A percentile compares a stretch with the other conserved stretches of the same genome.
phyloP scores from a whole-genome alignment of 2,329 filamentous ascomycete genomes.

The Pseudocercospora fuligena region DNA sequence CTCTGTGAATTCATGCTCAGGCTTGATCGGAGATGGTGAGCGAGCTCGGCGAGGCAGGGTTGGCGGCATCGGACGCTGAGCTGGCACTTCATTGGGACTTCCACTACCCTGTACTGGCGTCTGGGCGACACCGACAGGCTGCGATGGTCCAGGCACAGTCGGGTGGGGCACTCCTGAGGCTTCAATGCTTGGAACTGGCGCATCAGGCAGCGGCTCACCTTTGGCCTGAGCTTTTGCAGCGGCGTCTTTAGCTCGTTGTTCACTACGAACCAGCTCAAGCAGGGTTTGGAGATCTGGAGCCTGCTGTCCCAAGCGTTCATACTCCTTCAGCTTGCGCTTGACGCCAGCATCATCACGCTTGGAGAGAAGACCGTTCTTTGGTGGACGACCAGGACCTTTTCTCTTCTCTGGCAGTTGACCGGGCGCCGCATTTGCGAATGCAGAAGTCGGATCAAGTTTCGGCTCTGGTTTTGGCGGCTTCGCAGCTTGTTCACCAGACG shows the following conservation, averaged over 20 bases:
- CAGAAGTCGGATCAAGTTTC: constrained; percentile 37
- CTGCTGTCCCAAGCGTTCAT: constrained; percentile 38
- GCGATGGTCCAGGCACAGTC: neutral
- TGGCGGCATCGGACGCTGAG: constrained; percentile 14
- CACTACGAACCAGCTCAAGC: constrained; percentile 41
- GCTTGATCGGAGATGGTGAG: constrained; percentile 67
- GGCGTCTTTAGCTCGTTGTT: constrained; percentile 44
- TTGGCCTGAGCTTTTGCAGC: constrained; percentile 33
- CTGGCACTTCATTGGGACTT: constrained; percentile 16
- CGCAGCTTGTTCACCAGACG: neutral
- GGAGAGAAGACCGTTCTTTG: constrained; percentile 83
- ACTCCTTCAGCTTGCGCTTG: constrained; percentile 43
- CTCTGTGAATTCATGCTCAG: constrained; percentile 68
- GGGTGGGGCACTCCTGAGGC: constrained; percentile 8
- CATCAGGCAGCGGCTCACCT: constrained; percentile 38
- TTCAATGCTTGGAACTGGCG: constrained; percentile 36
- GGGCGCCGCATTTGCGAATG: constrained; percentile 37
- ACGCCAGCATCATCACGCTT: constrained; percentile 64
- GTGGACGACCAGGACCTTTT: constrained; percentile 77
- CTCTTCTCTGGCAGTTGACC: constrained; percentile 62
- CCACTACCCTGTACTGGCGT: constrained; percentile 8
- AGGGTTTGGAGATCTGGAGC: constrained; percentile 38
- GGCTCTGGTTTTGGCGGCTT: constrained; percentile 11
- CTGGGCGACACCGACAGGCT: constrained; percentile 8
- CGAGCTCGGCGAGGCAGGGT: constrained; percentile 19